phyloP scores from a whole-genome alignment of 2,329 filamentous ascomycete genomes.

The Tolypocladium tundrense region DNA sequence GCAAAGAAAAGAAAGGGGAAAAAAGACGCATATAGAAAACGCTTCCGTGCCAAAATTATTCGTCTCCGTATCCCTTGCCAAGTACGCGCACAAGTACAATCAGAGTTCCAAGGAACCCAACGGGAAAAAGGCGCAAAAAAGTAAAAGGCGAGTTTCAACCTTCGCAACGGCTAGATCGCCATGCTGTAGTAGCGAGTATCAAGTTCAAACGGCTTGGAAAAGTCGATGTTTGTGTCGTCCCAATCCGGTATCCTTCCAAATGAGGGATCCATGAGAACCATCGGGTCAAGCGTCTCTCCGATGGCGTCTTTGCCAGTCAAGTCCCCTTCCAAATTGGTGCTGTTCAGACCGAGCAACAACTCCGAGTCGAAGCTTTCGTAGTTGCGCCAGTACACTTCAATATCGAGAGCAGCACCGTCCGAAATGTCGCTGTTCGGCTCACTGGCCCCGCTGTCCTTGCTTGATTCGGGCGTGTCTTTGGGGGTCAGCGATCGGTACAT shows the following conservation, averaged over 20 bases:
- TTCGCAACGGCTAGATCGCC: conserved; percentile 11
- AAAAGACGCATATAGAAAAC: conserved; percentile 1
- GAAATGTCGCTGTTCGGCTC: conserved; percentile 54
- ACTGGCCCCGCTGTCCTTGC: conserved; percentile 47
- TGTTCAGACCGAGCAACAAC: conserved; percentile 31
- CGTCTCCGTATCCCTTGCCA: not conserved
- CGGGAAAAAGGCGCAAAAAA: not conserved
- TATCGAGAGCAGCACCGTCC: conserved; percentile 42
- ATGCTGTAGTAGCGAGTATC: conserved; percentile 31
- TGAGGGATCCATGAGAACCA: conserved; percentile 15
- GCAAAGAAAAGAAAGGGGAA: conserved; percentile 2
- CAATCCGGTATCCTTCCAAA: conserved; percentile 23
- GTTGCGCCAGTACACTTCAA: conserved; percentile 40
- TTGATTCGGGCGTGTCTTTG: conserved; percentile 55
- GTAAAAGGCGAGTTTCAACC: not conserved
- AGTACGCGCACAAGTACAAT: not conserved
- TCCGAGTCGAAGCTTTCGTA: conserved; percentile 39
- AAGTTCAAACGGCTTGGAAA: conserved; percentile 42
- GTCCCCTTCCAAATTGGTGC: conserved; percentile 13
- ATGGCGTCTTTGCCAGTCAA: conserved; percentile 13
- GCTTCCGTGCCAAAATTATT: not conserved
- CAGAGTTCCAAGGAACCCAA: not conserved
- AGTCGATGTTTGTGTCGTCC: conserved; percentile 41
- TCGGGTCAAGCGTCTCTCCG: conserved; percentile 14
- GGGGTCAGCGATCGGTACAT: conserved; percentile 47